These are phyloP conservation scores for Dactylellina cionopaga DNA, from an alignment of 2,329 filamentous ascomycete species.

Conservation along the genomic window DNA sequence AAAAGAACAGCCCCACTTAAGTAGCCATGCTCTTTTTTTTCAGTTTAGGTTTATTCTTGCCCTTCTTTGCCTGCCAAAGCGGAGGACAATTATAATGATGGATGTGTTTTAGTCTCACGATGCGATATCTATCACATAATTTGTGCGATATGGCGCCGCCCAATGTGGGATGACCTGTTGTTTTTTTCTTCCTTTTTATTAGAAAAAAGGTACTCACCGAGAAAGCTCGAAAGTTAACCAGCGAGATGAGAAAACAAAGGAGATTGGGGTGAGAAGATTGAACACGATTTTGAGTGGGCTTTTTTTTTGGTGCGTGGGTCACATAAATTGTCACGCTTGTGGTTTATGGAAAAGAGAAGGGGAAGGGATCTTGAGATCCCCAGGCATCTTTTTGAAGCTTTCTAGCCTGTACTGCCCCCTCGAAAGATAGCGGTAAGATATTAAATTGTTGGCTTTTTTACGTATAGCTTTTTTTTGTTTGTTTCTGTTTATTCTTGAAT, in stretches of 20 bases:
- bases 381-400: neutral
- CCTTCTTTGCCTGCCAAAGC: too few species aligned
- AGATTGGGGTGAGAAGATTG: constrained; percentile 33
- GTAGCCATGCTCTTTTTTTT: neutral
- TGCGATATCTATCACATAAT: too few species aligned
- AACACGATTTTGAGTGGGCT: too few species aligned
- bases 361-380: too few species aligned
- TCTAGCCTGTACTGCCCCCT: neutral
- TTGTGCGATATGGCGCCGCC: too few species aligned
- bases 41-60: constrained; percentile 2
- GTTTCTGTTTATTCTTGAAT: neutral
- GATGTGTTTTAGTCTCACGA: constrained; percentile 10
- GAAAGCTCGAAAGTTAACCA: neutral
- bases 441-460: neutral
- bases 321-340: neutral
- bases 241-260: neutral
- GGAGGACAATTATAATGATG: neutral
- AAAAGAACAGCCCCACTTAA: neutral
- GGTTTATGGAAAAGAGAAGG: neutral
- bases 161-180: too few species aligned
- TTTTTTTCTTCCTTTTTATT: too few species aligned
- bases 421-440: neutral
- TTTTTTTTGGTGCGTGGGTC: neutral
- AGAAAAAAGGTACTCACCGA: constrained; percentile 22
- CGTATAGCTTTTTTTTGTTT: neutral